Evolutionary conservation across 139 green algal species (phyloP).

Genomic region (Asterochloris sp.): DNA sequence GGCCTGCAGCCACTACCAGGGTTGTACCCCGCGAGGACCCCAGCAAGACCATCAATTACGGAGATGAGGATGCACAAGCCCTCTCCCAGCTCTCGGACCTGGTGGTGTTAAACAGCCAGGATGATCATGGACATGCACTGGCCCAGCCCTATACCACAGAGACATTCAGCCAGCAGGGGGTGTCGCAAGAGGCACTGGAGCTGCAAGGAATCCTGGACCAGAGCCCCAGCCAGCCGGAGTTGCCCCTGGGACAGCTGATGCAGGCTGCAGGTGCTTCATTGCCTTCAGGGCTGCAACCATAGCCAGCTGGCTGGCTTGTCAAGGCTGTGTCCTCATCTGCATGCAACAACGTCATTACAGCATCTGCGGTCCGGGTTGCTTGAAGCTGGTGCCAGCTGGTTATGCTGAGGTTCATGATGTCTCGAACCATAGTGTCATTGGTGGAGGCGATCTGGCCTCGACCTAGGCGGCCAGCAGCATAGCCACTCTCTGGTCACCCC

Average conservation of each 20-base stretch:
- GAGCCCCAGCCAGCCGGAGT: conserved; percentile 35
- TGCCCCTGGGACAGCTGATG: conserved; percentile 21
- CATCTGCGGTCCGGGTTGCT: too few relatives aligned
- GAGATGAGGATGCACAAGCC: conserved; percentile 1
- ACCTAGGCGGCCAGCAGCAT: too few relatives aligned
- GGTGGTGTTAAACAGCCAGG: neutral
- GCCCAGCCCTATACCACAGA: neutral
- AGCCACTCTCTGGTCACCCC: too few relatives aligned
- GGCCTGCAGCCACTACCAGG: neutral
- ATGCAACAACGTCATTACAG: too few relatives aligned
- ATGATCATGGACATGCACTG: neutral
- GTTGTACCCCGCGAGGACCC: conserved; percentile 20
- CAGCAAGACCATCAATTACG: conserved; percentile 15
- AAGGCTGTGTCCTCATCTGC: too few relatives aligned
- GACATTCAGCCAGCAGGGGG: neutral
- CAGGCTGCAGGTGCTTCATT: neutral
- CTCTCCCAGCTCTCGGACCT: conserved; percentile 23
- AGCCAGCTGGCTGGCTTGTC: too few relatives aligned
- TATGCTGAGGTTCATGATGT: too few relatives aligned
- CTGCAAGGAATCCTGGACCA: conserved; percentile 17
- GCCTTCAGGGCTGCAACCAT: too few relatives aligned
- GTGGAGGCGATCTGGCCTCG: too few relatives aligned
- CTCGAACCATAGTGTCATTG: too few relatives aligned
- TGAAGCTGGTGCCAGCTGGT: too few relatives aligned
- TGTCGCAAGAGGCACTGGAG: neutral